Base-by-base conservation (phyloP, 345 rosid genomes). In the Camelina sativa region DNA sequence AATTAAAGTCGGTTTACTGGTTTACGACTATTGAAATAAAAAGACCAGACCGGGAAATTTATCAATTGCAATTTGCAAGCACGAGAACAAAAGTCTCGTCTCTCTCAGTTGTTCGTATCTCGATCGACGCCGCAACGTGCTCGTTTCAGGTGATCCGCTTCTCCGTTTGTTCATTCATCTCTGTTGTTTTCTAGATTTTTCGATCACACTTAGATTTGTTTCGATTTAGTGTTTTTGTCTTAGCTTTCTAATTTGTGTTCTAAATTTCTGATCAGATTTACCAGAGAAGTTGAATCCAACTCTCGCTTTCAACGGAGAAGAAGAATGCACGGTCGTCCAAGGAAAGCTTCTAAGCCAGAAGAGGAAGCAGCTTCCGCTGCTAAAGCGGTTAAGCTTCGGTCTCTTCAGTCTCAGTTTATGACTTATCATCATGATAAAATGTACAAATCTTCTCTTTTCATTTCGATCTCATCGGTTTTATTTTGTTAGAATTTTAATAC, bases 251-350 rank as follows among this genome's bases (percentile, higher is more conserved):
- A 9, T 11, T 58, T 59, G 38, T 6, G 4, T 35, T n/a, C 40
- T 48, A 13, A 50, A 60, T 50, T 16, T 37, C 48, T 37, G 13
- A 62, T 62, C 62, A 61, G 52, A 59, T 59, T 71, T 23, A 62
- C 37, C 15, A 52, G 20, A 4, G 4, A 69, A 71, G 48, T 51
- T 23, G 6, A 71, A 37, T 64, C 55, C 40, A 10, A 37, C 61
- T 17, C 59, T 61, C 6, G 11, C 51, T 8, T 38, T 6, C 59
- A 35, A 17, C 68, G 80, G 76, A 54, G 71, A 64, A n/a, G n/a
- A n/a, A 47, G 67, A 79, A 94, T 91, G 98, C 98, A 94, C 86
- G 97, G 97, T 6, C 88, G 88, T 19, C 93, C 96, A 40, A 89
- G 96, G 56, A 88, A 85, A 64, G 79, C 91, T 23, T 41, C 68